A percentile compares a stretch with the other conserved stretches of the same genome.
Conservation (phyloP, 108 stramenopile species). For the Schizochytrium sp. region DNA sequence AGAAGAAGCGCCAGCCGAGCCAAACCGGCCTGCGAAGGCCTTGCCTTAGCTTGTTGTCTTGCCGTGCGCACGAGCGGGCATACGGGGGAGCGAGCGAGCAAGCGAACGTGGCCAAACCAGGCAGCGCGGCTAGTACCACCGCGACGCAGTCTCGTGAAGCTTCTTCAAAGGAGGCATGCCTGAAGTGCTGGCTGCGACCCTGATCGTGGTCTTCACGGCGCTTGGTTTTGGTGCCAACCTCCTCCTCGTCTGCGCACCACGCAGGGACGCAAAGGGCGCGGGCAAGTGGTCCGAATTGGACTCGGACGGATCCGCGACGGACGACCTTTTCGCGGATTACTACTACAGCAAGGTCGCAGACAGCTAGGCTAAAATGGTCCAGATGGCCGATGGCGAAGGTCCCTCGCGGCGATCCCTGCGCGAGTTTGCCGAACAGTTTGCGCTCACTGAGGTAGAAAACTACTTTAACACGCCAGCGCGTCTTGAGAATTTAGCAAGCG, state of each 20-base stretch:
- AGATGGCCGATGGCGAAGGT: background rate
- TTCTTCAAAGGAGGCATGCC: background rate
- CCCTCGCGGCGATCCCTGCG: background rate
- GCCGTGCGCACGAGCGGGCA: too few species aligned
- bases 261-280: background rate
- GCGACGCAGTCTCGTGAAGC: too few species aligned
- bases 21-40: too few species aligned
- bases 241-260: background rate
- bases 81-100: too few species aligned
- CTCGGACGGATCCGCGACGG: background rate
- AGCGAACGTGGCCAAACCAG: too few species aligned
- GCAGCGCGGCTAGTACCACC: too few species aligned
- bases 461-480: background rate
- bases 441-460: background rate
- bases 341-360: background rate
- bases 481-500: background rate
- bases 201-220: background rate
- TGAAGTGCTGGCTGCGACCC: background rate
- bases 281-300: background rate
- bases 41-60: too few species aligned
- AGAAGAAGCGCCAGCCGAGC: too few species aligned
- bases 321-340: constrained; percentile 1
- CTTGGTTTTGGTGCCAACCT: background rate
- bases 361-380: background rate
- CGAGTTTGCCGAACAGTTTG: background rate